Percentiles rank a stretch among this genome's conserved stretches.
phyloP scores from a whole-genome alignment of 208 protist species.

The Crithidia acanthocephali region DNA sequence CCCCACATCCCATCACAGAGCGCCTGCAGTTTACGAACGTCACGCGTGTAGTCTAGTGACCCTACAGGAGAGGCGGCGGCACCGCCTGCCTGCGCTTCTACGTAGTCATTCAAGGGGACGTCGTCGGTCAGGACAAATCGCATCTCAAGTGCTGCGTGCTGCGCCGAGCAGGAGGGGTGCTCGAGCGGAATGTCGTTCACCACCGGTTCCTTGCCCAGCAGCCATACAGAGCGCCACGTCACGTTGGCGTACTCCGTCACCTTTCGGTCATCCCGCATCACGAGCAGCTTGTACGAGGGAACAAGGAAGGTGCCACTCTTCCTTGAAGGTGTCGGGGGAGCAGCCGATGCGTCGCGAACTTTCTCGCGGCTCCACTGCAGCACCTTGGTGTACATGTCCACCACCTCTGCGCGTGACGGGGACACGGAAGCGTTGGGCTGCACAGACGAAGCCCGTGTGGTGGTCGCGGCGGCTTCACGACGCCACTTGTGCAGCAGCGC shows the following conservation, averaged over 20 bases:
- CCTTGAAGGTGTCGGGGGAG: not conserved
- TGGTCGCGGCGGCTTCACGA: not conserved
- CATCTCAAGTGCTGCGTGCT: conserved; percentile 80
- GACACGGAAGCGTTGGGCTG: not conserved
- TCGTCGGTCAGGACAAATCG: conserved; percentile 52
- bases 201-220: conserved; percentile 64
- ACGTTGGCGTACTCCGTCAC: conserved; percentile 42
- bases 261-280: conserved; percentile 55
- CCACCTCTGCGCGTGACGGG: conserved; percentile 11
- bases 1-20: conserved; percentile 37
- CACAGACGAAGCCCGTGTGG: not conserved
- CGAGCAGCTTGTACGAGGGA: conserved; percentile 59
- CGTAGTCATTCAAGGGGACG: conserved; percentile 4
- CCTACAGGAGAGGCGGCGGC: not conserved
- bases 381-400: conserved; percentile 31
- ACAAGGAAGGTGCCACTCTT: conserved; percentile 36
- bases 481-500: conserved; percentile 15
- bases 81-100: not conserved
- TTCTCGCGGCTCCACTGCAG: conserved; percentile 39
- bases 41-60: not conserved
- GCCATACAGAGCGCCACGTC: conserved; percentile 55
- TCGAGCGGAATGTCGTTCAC: conserved; percentile 70
- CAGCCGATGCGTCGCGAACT: too few relatives aligned
- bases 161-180: conserved; percentile 82
- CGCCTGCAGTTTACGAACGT: conserved; percentile 11